Base-by-base conservation (phyloP, 2,329 filamentous ascomycete species). In the Fusarium caatingaense region DNA sequence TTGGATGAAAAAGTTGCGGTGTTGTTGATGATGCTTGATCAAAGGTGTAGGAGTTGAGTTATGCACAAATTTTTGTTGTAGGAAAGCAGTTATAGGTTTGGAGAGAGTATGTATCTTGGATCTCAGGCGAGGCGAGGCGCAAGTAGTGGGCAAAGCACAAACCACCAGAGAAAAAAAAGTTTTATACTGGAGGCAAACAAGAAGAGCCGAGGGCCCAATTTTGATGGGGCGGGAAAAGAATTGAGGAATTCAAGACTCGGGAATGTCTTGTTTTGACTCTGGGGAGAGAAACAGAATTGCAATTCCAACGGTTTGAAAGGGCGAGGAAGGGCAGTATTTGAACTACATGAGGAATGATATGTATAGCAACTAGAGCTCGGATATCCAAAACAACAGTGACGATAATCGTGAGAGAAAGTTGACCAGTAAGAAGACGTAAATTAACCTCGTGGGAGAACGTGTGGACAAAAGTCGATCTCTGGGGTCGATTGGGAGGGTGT, bases 371-470 rank as follows among this genome's bases (percentile, higher is more conserved):
- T 56, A 58, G 63, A 63, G 48, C 66, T 56, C 60, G 46, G 66
- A 64, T 56, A 68, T 71, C 27, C 54, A 63, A 62, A 57, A 57
- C 49, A 55, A 57, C 60, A 60, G 55, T 48, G 61, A 55, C 62
- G 47, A 65, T 37, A 56, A 71, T 69, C 45, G 60, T 46, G 65
- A 72, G 53, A 56, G 49, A 53, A 27, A 42, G 15, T 16, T 53
- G 68, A 46, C 74, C 73, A 76, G 72, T 76, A 56, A 74, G 72
- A 71, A 60, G 30, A 40, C 41, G 37, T 47, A 49, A 30, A 64
- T 61, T 65, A 66, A 64, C 73, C 73, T 63, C 74, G 74, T 76
- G 74, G 72, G 74, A 74, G 65, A 76, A 66, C 54, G 71, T 72
- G 58, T 76, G 74, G 74, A 66, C 56, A 61, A 70, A 64, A 76